Evolutionary conservation across 1,139 yeast genomes (phyloP), one percentile per base, ranked within the genome.

Genomic region (Saccharomyces pastorianus): DNA sequence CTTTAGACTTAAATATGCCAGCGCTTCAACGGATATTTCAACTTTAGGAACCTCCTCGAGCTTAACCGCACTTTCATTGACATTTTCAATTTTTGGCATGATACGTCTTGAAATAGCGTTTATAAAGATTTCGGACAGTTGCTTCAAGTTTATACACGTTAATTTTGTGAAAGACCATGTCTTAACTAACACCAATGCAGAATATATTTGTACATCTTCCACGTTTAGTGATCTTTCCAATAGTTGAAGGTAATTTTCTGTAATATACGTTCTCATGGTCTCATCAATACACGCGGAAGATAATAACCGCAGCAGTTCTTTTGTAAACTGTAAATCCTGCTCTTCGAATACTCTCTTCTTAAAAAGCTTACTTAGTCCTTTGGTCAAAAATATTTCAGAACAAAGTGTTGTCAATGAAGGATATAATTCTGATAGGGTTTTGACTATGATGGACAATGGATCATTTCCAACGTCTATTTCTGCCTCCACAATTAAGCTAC

Each of bases 131-230:
- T 51, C 51, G 11, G 63, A 58, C 34, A 67, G 55, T n/a, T 58
- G 52, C 11, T 57, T 57, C 8, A 68, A 57, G 14, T 58, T 55
- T 8, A 61, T 53, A n/a, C 59, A 56, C 32, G 62, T 58, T 34
- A 68, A 54, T 50, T 66, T 68, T 2, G 64, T 55, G 51, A 68
- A 67, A 8, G 68, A 61, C 71, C 71, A 67, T 13, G 69, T 66
- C 51, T 68, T 68, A 13, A 66, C 56, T 47, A 68, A 54, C 1
- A 68, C 70, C 13, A 66, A 48, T 1, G 68, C 62, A 11, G 70
- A 55, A 38, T 52, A 56, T 3, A 62, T 50, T 32, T 58, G 57
- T 50, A 58, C 63, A 5, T 58, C 51, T 20, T 58, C 52, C n/a
- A 59, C 53, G 4, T 53, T 49, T 46, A 64, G 52, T 4, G 68